These are phyloP conservation scores for Anthostomella pinea DNA, from an alignment of 2,329 filamentous ascomycete species.

Conservation along the genomic window DNA sequence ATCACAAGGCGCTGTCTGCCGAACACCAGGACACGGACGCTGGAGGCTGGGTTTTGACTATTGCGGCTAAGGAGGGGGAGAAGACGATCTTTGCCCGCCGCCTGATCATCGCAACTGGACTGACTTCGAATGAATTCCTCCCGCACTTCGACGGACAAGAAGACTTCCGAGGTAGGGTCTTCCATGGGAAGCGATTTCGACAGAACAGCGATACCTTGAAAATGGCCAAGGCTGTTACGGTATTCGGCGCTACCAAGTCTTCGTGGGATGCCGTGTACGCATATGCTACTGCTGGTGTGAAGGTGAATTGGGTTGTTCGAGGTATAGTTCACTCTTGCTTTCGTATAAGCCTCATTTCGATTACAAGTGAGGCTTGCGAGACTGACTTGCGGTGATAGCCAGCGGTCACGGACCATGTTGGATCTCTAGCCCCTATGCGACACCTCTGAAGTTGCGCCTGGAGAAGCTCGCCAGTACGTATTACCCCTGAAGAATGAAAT, in stretches of 20 bases:
- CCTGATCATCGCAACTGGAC: conserved; percentile 60
- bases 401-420: conserved; percentile 53
- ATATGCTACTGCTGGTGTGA: conserved; percentile 49
- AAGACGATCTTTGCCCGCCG: conserved; percentile 37
- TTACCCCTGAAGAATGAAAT: no score
- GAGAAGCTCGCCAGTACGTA: conserved; percentile 46
- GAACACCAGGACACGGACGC: conserved; percentile 43
- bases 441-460: conserved; percentile 47
- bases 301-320: conserved; percentile 57
- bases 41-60: conserved; percentile 33
- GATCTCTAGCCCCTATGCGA: conserved; percentile 50
- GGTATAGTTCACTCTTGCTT: conserved; percentile 12
- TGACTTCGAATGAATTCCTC: conserved; percentile 56
- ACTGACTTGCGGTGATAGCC: conserved; percentile 18
- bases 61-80: conserved; percentile 4
- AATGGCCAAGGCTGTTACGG: conserved; percentile 40
- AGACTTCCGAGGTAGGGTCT: conserved; percentile 49
- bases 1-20: conserved; percentile 48
- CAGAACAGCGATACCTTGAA: conserved; percentile 32
- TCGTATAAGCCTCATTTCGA: background rate
- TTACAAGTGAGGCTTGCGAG: background rate
- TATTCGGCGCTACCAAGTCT: conserved; percentile 61
- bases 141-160: conserved; percentile 49
- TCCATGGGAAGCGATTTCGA: conserved; percentile 55
- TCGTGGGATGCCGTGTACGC: conserved; percentile 62